phyloP scores from a whole-genome alignment of 306 rosid genomes.

The Herpetospermum pedunculosum region DNA sequence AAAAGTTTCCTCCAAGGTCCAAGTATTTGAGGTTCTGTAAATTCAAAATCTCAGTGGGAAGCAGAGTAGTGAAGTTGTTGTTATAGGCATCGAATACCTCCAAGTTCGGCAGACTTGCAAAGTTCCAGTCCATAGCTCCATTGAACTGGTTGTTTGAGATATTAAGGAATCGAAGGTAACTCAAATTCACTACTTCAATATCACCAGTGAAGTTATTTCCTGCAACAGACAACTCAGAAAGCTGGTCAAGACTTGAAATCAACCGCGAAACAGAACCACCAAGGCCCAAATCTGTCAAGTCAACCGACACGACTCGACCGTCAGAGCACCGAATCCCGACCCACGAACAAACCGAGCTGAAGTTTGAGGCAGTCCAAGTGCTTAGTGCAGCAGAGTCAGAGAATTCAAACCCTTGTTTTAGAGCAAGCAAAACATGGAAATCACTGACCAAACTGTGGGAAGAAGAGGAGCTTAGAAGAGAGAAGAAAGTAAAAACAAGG shows the following conservation, averaged over 20 bases:
- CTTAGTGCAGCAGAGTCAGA: conserved; percentile 36
- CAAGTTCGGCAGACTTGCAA: conserved; percentile 33
- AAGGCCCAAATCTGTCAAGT: conserved; percentile 49
- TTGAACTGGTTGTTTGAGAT: conserved; percentile 59
- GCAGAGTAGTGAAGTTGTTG: conserved; percentile 61
- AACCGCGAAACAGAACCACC: conserved; percentile 51
- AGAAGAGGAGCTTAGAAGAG: conserved; percentile 35
- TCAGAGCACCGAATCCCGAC: conserved; percentile 42
- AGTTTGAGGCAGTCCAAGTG: conserved; percentile 40
- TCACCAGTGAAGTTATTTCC: conserved; percentile 65
- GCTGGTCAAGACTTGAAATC: conserved; percentile 44
- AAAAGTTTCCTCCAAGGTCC: conserved; percentile 75
- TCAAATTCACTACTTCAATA: conserved; percentile 40
- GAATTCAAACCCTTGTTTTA: conserved; percentile 50
- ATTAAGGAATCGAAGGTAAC: conserved; percentile 50
- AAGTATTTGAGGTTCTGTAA: conserved; percentile 45
- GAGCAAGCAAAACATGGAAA: conserved; percentile 42
- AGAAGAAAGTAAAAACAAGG: conserved; percentile 37
- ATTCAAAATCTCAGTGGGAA: conserved; percentile 40
- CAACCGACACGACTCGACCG: conserved; percentile 47
- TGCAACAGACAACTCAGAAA: conserved; percentile 50
- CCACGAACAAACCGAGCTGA: conserved; percentile 65
- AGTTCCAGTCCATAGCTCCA: conserved; percentile 57
- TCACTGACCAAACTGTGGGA: conserved; percentile 52
- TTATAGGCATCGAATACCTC: conserved; percentile 64